Conservation (phyloP, 805 yeast species). For the Candida loeiensis region DNA sequence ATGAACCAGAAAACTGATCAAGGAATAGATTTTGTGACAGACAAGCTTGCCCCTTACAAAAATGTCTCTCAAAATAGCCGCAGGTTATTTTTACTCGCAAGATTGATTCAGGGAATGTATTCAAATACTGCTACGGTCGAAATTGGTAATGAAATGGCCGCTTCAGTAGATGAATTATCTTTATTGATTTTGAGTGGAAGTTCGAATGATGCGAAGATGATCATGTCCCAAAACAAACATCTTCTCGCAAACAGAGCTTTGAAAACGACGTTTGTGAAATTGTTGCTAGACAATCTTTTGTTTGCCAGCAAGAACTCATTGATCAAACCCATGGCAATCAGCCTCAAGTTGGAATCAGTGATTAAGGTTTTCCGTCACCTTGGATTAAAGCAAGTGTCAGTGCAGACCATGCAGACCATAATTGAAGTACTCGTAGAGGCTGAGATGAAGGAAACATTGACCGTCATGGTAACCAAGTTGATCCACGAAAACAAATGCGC, state of each 20-base stretch:
- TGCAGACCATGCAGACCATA: conserved; percentile 21
- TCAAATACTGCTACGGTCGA: conserved; percentile 9
- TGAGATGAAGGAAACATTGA: conserved; percentile 21
- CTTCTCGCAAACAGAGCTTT: conserved; percentile 11
- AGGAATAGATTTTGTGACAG: conserved; percentile 15
- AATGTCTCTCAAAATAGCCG: conserved; percentile 14
- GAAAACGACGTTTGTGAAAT: conserved; percentile 10
- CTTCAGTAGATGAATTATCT: conserved; percentile 10
- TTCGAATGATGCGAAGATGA: conserved; percentile 14
- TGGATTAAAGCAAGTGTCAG: conserved; percentile 17
- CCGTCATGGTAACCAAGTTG: conserved; percentile 26
- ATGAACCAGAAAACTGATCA: conserved; percentile 15
- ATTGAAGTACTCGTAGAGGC: conserved; percentile 24
- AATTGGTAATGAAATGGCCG: too few species aligned
- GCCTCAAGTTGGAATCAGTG: conserved; percentile 20
- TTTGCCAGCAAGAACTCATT: not conserved
- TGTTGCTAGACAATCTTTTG: conserved; percentile 7
- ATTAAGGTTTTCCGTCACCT: conserved; percentile 24
- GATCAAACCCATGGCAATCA: not conserved
- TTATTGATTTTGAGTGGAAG: conserved; percentile 11
- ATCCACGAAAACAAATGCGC: conserved; percentile 15
- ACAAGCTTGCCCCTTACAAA: conserved; percentile 16
- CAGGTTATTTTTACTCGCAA: conserved; percentile 18
- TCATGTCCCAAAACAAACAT: conserved; percentile 11
- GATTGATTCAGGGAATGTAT: conserved; percentile 16